phyloP scores from a whole-genome alignment of 2,329 filamentous ascomycete species.

The Cordyceps cateniannulata region DNA sequence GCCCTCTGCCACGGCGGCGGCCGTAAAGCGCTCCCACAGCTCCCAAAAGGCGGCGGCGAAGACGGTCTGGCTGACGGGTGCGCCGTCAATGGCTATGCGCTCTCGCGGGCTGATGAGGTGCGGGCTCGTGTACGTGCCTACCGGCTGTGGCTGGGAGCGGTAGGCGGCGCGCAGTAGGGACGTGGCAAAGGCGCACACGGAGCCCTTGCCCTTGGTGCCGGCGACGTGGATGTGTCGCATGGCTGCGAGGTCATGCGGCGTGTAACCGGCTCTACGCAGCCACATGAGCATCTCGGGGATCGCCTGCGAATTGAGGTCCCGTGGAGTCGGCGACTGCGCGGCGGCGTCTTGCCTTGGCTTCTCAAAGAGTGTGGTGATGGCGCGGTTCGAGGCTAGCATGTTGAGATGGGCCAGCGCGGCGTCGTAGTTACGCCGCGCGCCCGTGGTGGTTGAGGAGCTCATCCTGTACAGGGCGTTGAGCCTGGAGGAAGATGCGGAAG shows the following conservation, averaged over 20 bases:
- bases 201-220: conserved; percentile 92
- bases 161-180: conserved; percentile 57
- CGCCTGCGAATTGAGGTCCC: conserved; percentile 59
- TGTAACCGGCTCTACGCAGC: conserved; percentile 69
- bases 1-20: too few species aligned
- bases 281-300: conserved; percentile 79
- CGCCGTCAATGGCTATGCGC: conserved; percentile 73
- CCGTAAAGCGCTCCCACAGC: too few species aligned
- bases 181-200: conserved; percentile 76
- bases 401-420: conserved; percentile 70
- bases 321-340: conserved; percentile 13
- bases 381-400: conserved; percentile 72
- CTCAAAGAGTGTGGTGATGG: conserved; percentile 48
- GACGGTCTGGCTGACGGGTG: conserved; percentile 42
- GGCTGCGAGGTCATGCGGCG: conserved; percentile 37
- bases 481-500: not conserved
- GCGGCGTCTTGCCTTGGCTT: conserved; percentile 31
- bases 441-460: not conserved
- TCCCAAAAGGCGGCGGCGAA: too few species aligned
- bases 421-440: conserved; percentile 42
- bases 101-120: conserved; percentile 80
- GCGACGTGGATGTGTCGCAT: conserved; percentile 70
- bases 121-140: conserved; percentile 81
- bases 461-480: not conserved
- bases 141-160: conserved; percentile 17